Conservation (phyloP, 2,329 filamentous ascomycete species). For the Alternaria atra region DNA sequence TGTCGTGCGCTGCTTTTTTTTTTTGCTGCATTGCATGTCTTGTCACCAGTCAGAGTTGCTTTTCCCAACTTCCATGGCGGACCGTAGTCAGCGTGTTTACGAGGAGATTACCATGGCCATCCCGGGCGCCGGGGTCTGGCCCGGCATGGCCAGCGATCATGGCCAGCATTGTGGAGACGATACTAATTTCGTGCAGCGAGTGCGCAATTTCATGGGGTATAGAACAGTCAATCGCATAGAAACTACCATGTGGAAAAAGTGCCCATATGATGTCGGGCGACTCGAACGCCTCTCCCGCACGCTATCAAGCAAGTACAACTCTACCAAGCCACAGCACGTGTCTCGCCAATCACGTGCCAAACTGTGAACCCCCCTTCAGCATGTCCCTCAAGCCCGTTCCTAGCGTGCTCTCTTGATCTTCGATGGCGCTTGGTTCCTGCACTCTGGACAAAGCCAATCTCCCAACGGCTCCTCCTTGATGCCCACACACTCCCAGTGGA, state of each 20-base stretch:
- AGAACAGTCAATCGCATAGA: slow-evolving; percentile 7
- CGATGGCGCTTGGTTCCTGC: slow-evolving; percentile 49
- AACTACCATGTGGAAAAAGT: background rate
- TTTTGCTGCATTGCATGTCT: background rate
- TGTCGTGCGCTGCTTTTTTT: background rate
- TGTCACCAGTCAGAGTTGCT: background rate
- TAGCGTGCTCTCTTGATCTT: slow-evolving; percentile 54
- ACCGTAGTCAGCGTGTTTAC: background rate
- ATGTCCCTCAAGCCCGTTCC: slow-evolving; percentile 4
- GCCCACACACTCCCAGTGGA: slow-evolving; percentile 75
- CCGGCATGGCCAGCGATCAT: slow-evolving; percentile 8
- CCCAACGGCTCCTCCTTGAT: slow-evolving; percentile 60
- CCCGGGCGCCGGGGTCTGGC: slow-evolving; percentile 15
- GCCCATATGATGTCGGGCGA: background rate
- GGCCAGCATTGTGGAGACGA: slow-evolving; percentile 10
- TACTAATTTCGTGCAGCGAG: slow-evolving; percentile 7
- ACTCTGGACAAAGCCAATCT: slow-evolving; percentile 61
- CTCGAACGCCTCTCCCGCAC: slow-evolving; percentile 26
- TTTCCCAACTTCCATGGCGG: background rate
- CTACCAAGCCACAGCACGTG: slow-evolving; percentile 16
- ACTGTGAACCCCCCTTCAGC: background rate
- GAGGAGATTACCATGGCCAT: slow-evolving; percentile 11
- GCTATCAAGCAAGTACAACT: slow-evolving; percentile 12
- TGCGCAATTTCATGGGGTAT: slow-evolving; percentile 15
- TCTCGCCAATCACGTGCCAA: slow-evolving; percentile 4